Base-by-base conservation (phyloP, 768 basidiomycete species). In the Mycena epipterygia region DNA sequence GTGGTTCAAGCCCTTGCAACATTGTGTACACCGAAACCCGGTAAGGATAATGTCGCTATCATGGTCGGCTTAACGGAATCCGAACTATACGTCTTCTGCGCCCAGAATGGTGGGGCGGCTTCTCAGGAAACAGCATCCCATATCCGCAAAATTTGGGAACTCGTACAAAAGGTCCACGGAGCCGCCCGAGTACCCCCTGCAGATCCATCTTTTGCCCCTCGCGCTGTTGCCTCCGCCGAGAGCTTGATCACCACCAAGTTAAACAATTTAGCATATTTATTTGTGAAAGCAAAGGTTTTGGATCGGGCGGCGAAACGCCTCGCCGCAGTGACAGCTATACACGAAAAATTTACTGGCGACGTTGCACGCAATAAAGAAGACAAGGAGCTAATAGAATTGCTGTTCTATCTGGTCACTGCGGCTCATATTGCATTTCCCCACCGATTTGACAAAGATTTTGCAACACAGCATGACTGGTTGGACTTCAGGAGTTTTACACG, bases 71-170 rank as follows among this genome's bases (percentile, higher is more conserved):
- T 42, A 21, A 44, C 25, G 17, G n/a, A 29, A 4, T 25, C 32
- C 21, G 33, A 37, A 27, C 6, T 56, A 17, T 14, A 44, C 17
- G 27, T 59, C 29, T 59, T 59, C 41, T 41, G 16, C 23, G 37
- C 57, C 29, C 57, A 44, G 57, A 44, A 59, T 59, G 57, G 57
- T 14, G 57, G 57, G 41, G 39, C 25, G 41, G 30, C 57, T 59
- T 29, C 41, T 29, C 9, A 16, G 8, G 17, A 41, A 29, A 41
- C 41, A 27, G 27, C 7, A 17, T 29, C 23, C 16, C 37, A 56
- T 56, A 35, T 56, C 13, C 11, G 17, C 6, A 14, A 25, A 16
- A 29, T 59, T 4, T 59, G 57, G 57, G 11, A 41, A 44, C 8
- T 42, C 5, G 39, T 59, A 4, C 57, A 59, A 44, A 21, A 25